Conservation (phyloP, 441 rosid species). For the Jatropha multifida region DNA sequence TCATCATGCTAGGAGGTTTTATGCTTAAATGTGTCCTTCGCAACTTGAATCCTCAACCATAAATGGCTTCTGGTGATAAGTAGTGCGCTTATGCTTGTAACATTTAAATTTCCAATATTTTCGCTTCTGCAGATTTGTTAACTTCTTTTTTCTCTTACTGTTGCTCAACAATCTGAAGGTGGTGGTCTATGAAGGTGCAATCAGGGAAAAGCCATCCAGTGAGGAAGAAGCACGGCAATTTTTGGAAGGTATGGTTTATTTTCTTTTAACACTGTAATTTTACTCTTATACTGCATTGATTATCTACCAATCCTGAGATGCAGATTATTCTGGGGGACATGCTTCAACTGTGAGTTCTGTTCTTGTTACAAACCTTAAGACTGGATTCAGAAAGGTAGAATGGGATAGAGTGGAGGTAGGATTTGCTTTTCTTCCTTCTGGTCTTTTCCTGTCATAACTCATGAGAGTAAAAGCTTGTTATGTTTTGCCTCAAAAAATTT, state of each 20-base stretch:
- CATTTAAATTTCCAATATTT: conserved; percentile 10
- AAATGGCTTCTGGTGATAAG: conserved; percentile 49
- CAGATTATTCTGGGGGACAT: conserved; percentile 77
- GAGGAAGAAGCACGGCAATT: conserved; percentile 78
- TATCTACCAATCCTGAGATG: conserved; percentile 16
- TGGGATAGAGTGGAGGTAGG: conserved; percentile 83
- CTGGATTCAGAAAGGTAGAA: conserved; percentile 66
- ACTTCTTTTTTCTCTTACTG: conserved; percentile 28
- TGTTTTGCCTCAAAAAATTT: not conserved
- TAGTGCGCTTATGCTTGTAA: conserved; percentile 9
- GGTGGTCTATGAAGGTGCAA: conserved; percentile 74
- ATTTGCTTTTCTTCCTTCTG: conserved; percentile 6
- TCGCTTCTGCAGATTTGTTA: not conserved
- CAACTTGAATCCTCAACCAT: conserved; percentile 44
- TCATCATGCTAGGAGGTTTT: not conserved
- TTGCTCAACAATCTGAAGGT: conserved; percentile 61
- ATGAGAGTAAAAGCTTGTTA: not conserved
- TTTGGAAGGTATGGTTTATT: conserved; percentile 55
- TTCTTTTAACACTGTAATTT: conserved; percentile 15
- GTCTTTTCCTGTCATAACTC: not conserved
- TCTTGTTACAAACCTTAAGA: conserved; percentile 71
- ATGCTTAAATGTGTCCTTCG: not conserved
- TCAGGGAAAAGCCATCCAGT: conserved; percentile 88
- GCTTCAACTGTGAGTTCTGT: conserved; percentile 90
- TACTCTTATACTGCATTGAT: conserved; percentile 11